Conservation (phyloP, 2,329 filamentous ascomycete species). For the Juglanconis sp. region DNA sequence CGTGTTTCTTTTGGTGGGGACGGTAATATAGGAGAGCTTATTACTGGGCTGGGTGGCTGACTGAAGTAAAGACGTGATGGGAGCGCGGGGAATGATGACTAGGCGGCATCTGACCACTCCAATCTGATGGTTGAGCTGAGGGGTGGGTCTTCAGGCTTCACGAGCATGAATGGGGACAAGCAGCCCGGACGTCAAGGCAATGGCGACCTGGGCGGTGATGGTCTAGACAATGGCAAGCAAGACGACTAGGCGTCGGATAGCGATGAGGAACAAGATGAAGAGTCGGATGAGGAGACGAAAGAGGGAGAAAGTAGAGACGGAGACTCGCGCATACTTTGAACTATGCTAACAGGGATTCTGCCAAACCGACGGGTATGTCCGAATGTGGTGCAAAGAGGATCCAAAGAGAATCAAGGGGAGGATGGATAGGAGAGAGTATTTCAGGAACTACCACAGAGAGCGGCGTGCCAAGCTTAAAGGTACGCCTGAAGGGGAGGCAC, state of each 20-base stretch:
- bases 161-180: background rate
- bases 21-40: background rate
- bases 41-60: background rate
- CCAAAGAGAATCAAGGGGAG: background rate
- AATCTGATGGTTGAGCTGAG: slow-evolving; percentile 12
- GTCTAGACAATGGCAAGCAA: background rate
- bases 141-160: background rate
- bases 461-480: too few species aligned
- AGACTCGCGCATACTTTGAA: background rate
- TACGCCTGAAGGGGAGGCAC: background rate
- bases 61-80: slow-evolving; percentile 48
- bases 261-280: background rate
- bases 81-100: slow-evolving; percentile 49
- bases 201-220: background rate
- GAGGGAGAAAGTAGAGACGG: background rate
- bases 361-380: background rate
- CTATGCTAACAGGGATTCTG: background rate
- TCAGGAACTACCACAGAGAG: too few species aligned
- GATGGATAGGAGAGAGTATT: background rate
- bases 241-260: background rate
- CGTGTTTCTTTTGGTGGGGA: background rate
- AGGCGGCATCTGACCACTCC: slow-evolving; percentile 13
- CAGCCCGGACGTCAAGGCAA: background rate
- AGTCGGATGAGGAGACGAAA: too few species aligned
- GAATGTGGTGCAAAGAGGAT: background rate